phyloP scores from a whole-genome alignment of 257 asterid genomes.

The Prunella vulgaris region DNA sequence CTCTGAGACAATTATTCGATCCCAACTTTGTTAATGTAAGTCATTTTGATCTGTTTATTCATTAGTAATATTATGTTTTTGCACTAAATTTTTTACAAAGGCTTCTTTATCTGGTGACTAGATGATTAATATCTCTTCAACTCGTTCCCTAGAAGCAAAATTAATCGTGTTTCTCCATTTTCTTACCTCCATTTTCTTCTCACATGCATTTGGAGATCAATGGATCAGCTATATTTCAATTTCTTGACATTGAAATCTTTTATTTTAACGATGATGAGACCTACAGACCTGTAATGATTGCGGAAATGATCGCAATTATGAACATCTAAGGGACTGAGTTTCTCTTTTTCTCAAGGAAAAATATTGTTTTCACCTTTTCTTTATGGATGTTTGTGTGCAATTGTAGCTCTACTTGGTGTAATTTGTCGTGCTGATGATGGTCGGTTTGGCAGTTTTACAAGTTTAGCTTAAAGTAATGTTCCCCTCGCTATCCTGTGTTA shows the following conservation, averaged over 20 bases:
- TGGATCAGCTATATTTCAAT: slow-evolving; percentile 33
- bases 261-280: slow-evolving; percentile 35
- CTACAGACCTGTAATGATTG: slow-evolving; percentile 76
- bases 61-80: no score
- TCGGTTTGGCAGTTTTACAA: not conserved
- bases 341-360: not conserved
- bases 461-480: slow-evolving; percentile 16
- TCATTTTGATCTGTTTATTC: not conserved
- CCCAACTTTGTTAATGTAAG: not conserved
- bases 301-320: slow-evolving; percentile 50
- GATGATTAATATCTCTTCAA: slow-evolving; percentile 34
- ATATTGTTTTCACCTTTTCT: not conserved
- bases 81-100: not conserved
- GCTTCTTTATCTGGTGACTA: slow-evolving; percentile 78
- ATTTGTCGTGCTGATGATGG: not conserved
- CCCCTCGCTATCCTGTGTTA: slow-evolving; percentile 30
- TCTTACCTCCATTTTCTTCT: not conserved
- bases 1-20: slow-evolving; percentile 38
- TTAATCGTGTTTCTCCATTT: slow-evolving; percentile 34
- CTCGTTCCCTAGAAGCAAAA: slow-evolving; percentile 90
- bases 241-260: no score
- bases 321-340: slow-evolving; percentile 86
- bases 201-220: slow-evolving; percentile 25
- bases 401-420: not conserved
- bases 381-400: not conserved